phyloP scores from a whole-genome alignment of 495 filamentous ascomycete species.

The Letharia lupina region DNA sequence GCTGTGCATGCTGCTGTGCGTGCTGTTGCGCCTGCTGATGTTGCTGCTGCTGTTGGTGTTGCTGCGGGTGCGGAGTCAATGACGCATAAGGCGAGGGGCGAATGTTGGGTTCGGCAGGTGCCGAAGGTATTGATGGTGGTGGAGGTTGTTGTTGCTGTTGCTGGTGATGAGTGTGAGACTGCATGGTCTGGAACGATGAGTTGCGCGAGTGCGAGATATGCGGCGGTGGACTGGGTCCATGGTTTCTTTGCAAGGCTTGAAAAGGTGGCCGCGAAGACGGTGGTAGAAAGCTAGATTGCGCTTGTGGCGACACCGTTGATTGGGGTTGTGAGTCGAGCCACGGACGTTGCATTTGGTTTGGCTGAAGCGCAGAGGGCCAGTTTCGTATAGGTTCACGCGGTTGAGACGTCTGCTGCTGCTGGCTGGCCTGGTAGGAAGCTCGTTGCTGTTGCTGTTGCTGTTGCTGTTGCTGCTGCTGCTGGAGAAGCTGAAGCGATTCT shows the following conservation, averaged over 20 bases:
- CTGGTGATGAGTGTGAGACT: conserved; percentile 12
- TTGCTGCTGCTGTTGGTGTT: conserved; percentile 17
- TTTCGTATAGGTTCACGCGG: conserved; percentile 10
- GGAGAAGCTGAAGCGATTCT: conserved; percentile 2
- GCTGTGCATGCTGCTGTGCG: not conserved
- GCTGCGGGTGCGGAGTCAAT: conserved; percentile 18
- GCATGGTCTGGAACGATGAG: conserved; percentile 20
- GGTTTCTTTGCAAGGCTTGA: conserved; percentile 16
- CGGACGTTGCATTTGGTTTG: conserved; percentile 11
- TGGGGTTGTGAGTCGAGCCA: conserved; percentile 1
- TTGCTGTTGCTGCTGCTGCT: conserved; percentile 15
- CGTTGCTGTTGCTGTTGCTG: conserved; percentile 6
- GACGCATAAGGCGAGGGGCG: conserved; percentile 22
- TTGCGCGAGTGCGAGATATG: conserved; percentile 21
- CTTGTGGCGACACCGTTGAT: conserved; percentile 11
- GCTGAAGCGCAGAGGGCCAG: conserved; percentile 12
- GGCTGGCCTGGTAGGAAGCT: conserved; percentile 12
- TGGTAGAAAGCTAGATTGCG: conserved; percentile 11
- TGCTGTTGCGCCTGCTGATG: conserved; percentile 9
- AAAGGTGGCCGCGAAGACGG: conserved; percentile 17
- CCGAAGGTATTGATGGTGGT: conserved; percentile 7
- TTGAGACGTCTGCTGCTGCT: conserved; percentile 17
- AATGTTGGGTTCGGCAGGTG: conserved; percentile 17
- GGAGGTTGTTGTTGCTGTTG: conserved; percentile 14
- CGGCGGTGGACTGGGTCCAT: conserved; percentile 21